Conservation (phyloP, 1,139 yeast genomes). For the Tardiomyces depauwii region DNA sequence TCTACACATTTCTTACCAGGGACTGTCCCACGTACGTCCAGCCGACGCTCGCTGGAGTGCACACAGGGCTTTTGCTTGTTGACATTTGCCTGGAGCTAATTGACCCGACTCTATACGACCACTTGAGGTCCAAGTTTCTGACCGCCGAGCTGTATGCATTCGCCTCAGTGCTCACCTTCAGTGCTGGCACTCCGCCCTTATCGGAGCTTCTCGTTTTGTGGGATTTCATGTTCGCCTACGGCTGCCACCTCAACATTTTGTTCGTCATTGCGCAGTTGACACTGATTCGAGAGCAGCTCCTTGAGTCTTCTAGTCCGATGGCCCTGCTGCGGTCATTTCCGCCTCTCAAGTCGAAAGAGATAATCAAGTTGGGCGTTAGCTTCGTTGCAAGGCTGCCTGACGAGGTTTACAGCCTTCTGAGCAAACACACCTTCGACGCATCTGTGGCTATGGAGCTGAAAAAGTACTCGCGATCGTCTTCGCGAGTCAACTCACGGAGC, state of each 20-base stretch:
- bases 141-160: constrained; percentile 84
- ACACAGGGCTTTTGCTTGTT: constrained; percentile 54
- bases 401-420: constrained; percentile 49
- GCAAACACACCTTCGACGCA: neutral
- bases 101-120: constrained; percentile 59
- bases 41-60: constrained; percentile 74
- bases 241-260: constrained; percentile 76
- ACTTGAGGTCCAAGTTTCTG: constrained; percentile 48
- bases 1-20: constrained; percentile 44
- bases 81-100: constrained; percentile 61
- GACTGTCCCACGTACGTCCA: constrained; percentile 72
- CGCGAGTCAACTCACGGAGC: neutral
- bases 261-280: constrained; percentile 80
- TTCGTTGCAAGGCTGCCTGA: constrained; percentile 71
- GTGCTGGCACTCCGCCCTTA: constrained; percentile 86
- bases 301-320: constrained; percentile 61
- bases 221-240: constrained; percentile 90
- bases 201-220: constrained; percentile 65
- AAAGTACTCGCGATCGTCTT: neutral
- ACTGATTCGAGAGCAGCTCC: constrained; percentile 48
- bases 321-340: constrained; percentile 65
- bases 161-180: constrained; percentile 72
- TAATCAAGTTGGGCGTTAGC: constrained; percentile 69
- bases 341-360: constrained; percentile 55
- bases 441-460: neutral